These are phyloP conservation scores for Guillardia theta DNA, from an alignment of 78 protist genomes.

Conservation along the genomic window DNA sequence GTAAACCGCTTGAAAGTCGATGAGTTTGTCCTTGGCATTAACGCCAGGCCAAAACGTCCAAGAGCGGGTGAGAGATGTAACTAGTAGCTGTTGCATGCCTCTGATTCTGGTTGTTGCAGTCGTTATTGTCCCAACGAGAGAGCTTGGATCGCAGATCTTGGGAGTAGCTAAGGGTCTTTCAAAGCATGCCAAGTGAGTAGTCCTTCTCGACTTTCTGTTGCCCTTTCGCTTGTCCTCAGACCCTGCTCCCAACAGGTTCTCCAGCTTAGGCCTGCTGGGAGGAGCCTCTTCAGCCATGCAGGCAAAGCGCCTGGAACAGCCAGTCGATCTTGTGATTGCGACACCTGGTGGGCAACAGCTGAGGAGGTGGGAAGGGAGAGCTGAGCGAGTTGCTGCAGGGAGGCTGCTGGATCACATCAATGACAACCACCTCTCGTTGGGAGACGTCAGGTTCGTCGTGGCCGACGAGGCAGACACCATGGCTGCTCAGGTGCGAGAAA, in stretches of 20 bases:
- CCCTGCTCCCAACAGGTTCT: background rate
- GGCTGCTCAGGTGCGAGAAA: conserved; percentile 1
- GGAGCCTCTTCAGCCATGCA: background rate
- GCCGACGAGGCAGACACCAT: conserved; percentile 80
- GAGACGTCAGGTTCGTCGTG: conserved; percentile 48
- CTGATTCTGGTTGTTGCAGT: too few species aligned
- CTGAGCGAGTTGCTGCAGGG: conserved; percentile 37
- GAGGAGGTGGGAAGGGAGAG: too few species aligned
- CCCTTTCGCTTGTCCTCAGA: background rate
- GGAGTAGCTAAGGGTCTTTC: background rate
- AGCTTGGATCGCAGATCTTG: background rate
- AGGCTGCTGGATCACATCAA: conserved; percentile 49
- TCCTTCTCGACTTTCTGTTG: background rate
- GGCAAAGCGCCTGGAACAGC: background rate
- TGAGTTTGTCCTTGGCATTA: background rate
- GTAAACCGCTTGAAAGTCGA: background rate
- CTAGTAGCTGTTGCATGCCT: too few species aligned
- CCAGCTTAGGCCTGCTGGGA: background rate
- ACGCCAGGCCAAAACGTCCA: background rate
- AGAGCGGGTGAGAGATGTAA: too few species aligned
- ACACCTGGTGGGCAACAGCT: background rate
- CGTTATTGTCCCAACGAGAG: background rate
- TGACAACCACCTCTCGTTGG: background rate
- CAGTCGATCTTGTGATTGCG: background rate
- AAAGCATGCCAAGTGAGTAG: background rate